Evolutionary conservation across 2,329 filamentous ascomycete genomes (phyloP).

Genomic region (Erysiphe pulchra): DNA sequence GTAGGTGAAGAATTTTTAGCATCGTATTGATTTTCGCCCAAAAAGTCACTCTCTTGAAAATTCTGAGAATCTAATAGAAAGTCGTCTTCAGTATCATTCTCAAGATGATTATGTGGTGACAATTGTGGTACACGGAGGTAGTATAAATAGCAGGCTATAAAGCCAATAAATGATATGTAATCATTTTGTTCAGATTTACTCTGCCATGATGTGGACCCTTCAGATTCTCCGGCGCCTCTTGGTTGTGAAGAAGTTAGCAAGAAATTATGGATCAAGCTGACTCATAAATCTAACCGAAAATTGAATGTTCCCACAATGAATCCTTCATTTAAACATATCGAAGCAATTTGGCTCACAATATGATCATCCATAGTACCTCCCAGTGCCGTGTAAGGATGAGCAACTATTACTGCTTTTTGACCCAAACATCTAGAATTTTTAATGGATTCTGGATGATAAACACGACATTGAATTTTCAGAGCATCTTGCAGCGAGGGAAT

Average conservation of each 20-base stretch:
- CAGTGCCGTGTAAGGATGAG: slow-evolving; percentile 74
- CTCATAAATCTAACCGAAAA: slow-evolving; percentile 35
- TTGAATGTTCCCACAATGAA: slow-evolving; percentile 76
- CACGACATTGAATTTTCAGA: slow-evolving; percentile 48
- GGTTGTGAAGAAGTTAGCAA: slow-evolving; percentile 3
- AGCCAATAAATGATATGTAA: slow-evolving; percentile 60
- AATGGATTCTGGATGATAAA: slow-evolving; percentile 39
- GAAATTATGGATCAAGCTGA: neutral
- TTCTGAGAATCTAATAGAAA: slow-evolving; percentile 2
- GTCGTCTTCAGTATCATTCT: slow-evolving; percentile 5
- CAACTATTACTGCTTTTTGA: slow-evolving; percentile 35
- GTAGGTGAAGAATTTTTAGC: slow-evolving; percentile 1
- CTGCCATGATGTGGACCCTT: slow-evolving; percentile 68
- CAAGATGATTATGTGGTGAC: neutral
- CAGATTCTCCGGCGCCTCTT: slow-evolving; percentile 53
- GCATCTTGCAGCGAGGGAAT: slow-evolving; percentile 70
- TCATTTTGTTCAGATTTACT: slow-evolving; percentile 57
- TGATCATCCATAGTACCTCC: slow-evolving; percentile 70
- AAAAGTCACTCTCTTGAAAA: neutral
- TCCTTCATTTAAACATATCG: slow-evolving; percentile 33
- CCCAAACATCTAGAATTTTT: slow-evolving; percentile 7
- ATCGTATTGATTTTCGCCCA: neutral
- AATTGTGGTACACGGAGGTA: slow-evolving; percentile 10
- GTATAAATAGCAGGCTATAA: slow-evolving; percentile 49
- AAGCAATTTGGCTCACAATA: slow-evolving; percentile 39